A percentile compares a stretch with the other conserved stretches of the same genome.
Conservation (phyloP, 805 yeast species). For the Lipomyces starkeyi region DNA sequence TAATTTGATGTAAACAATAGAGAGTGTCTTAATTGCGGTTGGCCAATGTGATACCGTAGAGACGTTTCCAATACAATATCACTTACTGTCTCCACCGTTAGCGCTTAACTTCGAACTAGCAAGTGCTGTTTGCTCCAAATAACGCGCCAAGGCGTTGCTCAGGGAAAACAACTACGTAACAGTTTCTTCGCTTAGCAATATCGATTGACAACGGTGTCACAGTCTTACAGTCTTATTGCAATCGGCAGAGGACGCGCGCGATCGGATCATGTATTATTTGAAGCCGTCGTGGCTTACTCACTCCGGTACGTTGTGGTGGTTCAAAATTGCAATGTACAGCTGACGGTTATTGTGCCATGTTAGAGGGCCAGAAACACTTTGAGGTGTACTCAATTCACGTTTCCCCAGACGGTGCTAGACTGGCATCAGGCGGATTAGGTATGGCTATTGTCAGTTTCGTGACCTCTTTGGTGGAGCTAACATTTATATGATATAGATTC, state of each 20-base stretch:
- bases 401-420: constrained; percentile 77
- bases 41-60: no score
- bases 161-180: neutral
- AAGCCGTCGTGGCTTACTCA: constrained; percentile 78
- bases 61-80: neutral
- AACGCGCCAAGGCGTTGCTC: no score
- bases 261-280: constrained; percentile 58
- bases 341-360: constrained; percentile 16
- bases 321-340: neutral
- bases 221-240: neutral
- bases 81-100: neutral
- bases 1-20: neutral
- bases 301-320: constrained; percentile 49
- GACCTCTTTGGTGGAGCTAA: neutral
- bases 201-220: no score
- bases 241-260: neutral
- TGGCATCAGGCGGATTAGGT: constrained; percentile 87
- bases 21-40: neutral
- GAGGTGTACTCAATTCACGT: constrained; percentile 87
- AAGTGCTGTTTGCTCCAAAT: no score
- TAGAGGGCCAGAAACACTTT: constrained; percentile 77
- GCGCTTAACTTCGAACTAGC: neutral
- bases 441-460: constrained; percentile 8
- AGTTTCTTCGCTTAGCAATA: no score
- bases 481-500: constrained; percentile 65